Evolutionary conservation across 192 early-diverging fungal genomes (phyloP).

Genomic region (Entrophospora sp.): DNA sequence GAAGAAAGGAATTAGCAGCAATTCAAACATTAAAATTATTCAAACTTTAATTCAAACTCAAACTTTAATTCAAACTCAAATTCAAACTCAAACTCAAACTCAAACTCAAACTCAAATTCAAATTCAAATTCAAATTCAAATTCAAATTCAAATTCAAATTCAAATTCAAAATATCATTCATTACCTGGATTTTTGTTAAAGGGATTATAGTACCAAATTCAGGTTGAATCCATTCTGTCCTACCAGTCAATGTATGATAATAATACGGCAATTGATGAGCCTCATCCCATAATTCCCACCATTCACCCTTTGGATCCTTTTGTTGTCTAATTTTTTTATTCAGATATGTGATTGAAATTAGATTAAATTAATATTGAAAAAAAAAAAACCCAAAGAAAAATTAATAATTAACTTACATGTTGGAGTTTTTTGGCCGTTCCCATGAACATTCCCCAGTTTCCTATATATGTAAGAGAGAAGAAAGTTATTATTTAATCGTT

Average conservation of each 20-base stretch:
- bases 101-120: too few species aligned
- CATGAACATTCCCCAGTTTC: neutral
- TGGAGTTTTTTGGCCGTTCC: neutral
- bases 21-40: too few species aligned
- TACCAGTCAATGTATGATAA: constrained; percentile 79
- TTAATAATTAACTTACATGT: neutral
- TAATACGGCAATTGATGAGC: constrained; percentile 81
- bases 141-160: too few species aligned
- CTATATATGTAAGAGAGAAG: neutral
- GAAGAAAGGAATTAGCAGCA: too few species aligned
- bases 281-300: constrained; percentile 96
- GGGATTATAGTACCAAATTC: constrained; percentile 63
- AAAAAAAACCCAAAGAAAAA: neutral
- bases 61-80: too few species aligned
- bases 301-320: constrained; percentile 72
- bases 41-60: too few species aligned
- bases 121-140: too few species aligned
- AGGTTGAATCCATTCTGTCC: constrained; percentile 85
- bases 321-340: constrained; percentile 45
- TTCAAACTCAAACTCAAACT: too few species aligned
- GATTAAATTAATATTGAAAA: neutral
- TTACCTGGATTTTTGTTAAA: constrained; percentile 58
- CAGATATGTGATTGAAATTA: neutral
- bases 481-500: neutral
- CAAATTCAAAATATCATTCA: too few species aligned